Conservation (phyloP, 2,329 filamentous ascomycete genomes). For the Alternaria infectoria region DNA sequence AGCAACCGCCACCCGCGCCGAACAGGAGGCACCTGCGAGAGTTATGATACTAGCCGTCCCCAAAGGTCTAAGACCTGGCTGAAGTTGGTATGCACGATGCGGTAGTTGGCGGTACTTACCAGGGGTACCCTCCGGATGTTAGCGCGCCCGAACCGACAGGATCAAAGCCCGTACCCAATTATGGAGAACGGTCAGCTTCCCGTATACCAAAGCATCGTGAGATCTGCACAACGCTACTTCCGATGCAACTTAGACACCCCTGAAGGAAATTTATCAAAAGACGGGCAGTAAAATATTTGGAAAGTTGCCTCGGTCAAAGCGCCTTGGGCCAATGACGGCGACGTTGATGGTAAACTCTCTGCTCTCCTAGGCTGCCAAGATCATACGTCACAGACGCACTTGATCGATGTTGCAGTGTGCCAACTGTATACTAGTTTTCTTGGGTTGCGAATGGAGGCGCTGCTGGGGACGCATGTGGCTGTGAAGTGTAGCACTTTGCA, state of each 20-base stretch:
- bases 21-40: neutral
- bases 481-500: neutral
- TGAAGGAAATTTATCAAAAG: neutral
- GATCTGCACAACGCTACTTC: neutral
- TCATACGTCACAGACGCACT: neutral
- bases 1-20: neutral
- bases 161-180: neutral
- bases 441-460: neutral
- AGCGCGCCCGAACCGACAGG: neutral
- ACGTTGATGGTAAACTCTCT: neutral
- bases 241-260: neutral
- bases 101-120: neutral
- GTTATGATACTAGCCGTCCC: neutral
- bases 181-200: neutral
- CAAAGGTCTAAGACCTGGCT: neutral
- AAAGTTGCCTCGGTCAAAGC: neutral
- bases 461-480: neutral
- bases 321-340: neutral
- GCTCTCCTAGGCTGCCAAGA: neutral
- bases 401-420: neutral
- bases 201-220: neutral
- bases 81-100: neutral
- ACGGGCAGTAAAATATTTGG: neutral
- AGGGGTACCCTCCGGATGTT: constrained; percentile 1
- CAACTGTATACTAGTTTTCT: neutral